phyloP scores from a whole-genome alignment of 2,329 filamentous ascomycete species.

The Epichloe baconii region DNA sequence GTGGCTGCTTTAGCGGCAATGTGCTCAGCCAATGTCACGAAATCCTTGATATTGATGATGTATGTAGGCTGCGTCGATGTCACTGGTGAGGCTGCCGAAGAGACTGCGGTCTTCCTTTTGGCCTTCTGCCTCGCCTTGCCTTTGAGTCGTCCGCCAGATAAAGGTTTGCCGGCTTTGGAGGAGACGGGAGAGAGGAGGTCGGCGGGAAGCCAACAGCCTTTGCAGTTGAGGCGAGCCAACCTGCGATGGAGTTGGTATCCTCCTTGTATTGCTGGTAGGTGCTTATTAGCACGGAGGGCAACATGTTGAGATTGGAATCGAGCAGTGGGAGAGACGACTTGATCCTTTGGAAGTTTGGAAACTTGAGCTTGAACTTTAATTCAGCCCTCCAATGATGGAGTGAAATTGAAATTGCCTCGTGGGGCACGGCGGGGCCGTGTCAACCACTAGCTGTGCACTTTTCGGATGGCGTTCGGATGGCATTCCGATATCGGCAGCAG shows the following conservation, averaged over 20 bases:
- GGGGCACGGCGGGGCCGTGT: no score
- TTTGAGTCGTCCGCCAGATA: background rate
- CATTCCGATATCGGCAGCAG: no score
- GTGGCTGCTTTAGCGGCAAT: constrained; percentile 7
- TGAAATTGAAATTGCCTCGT: no score
- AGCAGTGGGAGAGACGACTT: no score
- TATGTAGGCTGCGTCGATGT: constrained; percentile 12
- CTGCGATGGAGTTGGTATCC: constrained; percentile 26
- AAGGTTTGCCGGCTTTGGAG: background rate
- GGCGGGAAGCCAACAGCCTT: constrained; percentile 19
- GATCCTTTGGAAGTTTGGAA: no score
- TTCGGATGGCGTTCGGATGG: no score
- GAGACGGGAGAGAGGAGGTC: constrained; percentile 8
- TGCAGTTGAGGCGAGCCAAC: constrained; percentile 29
- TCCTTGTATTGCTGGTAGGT: constrained; percentile 27
- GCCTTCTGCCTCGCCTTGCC: background rate
- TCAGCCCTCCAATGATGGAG: no score
- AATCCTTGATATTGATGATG: constrained; percentile 24
- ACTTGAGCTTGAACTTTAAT: no score
- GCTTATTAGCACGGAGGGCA: constrained; percentile 12
- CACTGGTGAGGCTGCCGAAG: background rate
- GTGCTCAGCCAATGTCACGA: constrained; percentile 22
- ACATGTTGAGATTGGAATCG: constrained; percentile 8
- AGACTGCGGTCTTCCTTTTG: background rate
- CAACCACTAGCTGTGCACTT: no score